phyloP scores from a whole-genome alignment of 495 filamentous ascomycete genomes.

The Penicillium robsamsonii region DNA sequence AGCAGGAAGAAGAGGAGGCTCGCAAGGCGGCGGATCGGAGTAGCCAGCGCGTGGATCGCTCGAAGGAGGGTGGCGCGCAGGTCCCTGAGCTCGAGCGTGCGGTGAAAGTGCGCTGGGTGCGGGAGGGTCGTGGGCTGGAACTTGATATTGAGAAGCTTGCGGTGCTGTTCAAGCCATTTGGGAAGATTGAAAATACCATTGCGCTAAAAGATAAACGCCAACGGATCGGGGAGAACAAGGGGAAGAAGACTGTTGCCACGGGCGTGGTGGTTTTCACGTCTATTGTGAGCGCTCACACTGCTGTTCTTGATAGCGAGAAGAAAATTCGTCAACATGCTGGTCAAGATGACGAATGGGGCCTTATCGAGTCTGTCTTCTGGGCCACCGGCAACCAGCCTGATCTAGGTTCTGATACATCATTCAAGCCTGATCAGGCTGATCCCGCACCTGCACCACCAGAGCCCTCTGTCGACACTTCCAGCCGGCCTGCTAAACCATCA shows the following conservation, averaged over 20 bases:
- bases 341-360: conserved; percentile 39
- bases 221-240: conserved; percentile 48
- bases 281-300: conserved; percentile 59
- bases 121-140: conserved; percentile 44
- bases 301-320: conserved; percentile 54
- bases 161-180: conserved; percentile 52
- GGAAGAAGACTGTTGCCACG: conserved; percentile 53
- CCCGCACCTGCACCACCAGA: conserved; percentile 19
- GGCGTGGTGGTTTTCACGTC: conserved; percentile 58
- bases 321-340: conserved; percentile 30
- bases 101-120: conserved; percentile 57
- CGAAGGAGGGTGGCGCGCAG: conserved; percentile 41
- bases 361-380: conserved; percentile 57
- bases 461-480: conserved; percentile 21
- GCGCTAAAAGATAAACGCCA: conserved; percentile 56
- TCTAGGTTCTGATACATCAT: conserved; percentile 25
- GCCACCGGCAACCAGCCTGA: conserved; percentile 53
- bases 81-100: conserved; percentile 58
- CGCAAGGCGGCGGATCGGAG: conserved; percentile 31
- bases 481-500: conserved; percentile 19
- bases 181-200: conserved; percentile 53
- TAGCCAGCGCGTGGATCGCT: conserved; percentile 40
- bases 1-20: conserved; percentile 39
- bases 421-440: conserved; percentile 13
- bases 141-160: conserved; percentile 47